These are phyloP conservation scores for Senecio squalidus DNA, from an alignment of 140 eudicot species.

Conservation along the genomic window DNA sequence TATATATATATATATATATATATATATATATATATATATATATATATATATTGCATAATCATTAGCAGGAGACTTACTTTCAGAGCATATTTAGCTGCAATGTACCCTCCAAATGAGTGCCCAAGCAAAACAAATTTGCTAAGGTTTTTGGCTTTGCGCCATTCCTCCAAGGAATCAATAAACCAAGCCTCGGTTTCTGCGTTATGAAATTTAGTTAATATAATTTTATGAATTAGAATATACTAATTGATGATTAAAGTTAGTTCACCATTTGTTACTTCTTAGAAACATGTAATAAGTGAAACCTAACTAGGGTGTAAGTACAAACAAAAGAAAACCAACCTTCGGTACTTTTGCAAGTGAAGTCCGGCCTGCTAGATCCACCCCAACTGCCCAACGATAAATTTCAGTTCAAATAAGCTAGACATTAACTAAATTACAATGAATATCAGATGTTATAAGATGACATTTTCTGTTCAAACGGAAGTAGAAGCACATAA, in stretches of 20 bases:
- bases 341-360: constrained; percentile 91
- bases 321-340: constrained; percentile 12
- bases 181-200: constrained; percentile 98
- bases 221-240: background rate
- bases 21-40: too few species aligned
- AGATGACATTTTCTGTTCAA: background rate
- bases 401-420: constrained; percentile 5
- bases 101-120: constrained; percentile 93
- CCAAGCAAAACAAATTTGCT: constrained; percentile 74
- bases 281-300: background rate
- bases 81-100: constrained; percentile 87
- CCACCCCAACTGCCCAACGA: constrained; percentile 78
- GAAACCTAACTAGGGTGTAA: constrained; percentile 1
- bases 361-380: constrained; percentile 89
- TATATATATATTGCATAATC: background rate
- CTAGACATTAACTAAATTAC: background rate
- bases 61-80: constrained; percentile 44
- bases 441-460: background rate
- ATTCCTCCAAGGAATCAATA: constrained; percentile 87
- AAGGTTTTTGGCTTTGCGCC: constrained; percentile 85
- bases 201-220: background rate
- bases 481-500: background rate
- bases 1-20: too few species aligned
- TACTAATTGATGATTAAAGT: background rate
- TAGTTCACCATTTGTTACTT: too few species aligned